phyloP scores from a whole-genome alignment of 768 basidiomycete genomes.

The Ramaria rubella region DNA sequence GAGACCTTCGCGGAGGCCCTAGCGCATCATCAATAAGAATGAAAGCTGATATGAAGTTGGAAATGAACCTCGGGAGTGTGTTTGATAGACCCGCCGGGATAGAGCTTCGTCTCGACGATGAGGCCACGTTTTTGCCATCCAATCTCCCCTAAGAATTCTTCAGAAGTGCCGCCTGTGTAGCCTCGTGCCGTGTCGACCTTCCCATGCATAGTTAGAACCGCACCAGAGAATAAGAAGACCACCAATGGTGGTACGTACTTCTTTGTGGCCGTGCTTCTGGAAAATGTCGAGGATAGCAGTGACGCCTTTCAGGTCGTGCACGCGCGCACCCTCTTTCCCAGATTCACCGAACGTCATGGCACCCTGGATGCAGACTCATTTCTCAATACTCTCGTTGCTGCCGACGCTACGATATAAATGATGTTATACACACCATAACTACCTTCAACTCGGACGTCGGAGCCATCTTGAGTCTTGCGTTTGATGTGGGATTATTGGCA shows the following conservation, averaged over 20 bases:
- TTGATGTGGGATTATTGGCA: neutral
- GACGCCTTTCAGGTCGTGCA: conserved; percentile 15
- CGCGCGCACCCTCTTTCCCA: conserved; percentile 21
- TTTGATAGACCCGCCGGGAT: conserved; percentile 32
- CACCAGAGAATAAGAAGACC: too few relatives aligned
- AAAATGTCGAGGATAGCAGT: conserved; percentile 27
- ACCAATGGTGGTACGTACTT: conserved; percentile 16
- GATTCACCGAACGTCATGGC: conserved; percentile 21
- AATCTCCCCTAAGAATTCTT: conserved; percentile 41
- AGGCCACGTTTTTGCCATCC: conserved; percentile 45
- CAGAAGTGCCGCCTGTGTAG: conserved; percentile 27
- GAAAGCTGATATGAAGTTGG: neutral
- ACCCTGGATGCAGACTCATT: conserved; percentile 5
- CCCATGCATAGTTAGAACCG: neutral
- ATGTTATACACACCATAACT: conserved; percentile 38
- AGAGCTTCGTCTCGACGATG: conserved; percentile 54
- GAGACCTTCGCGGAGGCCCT: conserved; percentile 31
- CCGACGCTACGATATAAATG: too few relatives aligned
- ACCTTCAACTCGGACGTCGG: conserved; percentile 39
- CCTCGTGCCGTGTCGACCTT: conserved; percentile 25
- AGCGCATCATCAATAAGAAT: conserved; percentile 11
- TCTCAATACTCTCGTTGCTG: neutral
- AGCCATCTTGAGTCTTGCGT: neutral
- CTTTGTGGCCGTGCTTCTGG: conserved; percentile 27
- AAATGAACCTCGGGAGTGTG: conserved; percentile 4